Percentiles rank a stretch among this genome's conserved stretches.
Conservation (phyloP, 495 filamentous ascomycete genomes). For the Penicillium steckii region DNA sequence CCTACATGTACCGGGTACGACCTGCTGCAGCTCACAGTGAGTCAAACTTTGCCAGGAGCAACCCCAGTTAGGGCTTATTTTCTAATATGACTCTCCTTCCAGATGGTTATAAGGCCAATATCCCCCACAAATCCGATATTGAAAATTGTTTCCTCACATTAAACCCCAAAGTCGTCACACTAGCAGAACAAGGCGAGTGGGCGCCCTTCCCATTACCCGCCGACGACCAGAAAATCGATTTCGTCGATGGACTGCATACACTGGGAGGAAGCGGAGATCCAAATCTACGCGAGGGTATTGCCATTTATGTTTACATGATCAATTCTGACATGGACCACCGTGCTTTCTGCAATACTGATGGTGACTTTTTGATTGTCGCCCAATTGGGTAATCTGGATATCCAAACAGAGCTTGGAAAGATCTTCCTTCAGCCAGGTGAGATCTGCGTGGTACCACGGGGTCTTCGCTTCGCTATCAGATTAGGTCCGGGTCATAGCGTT, state of each 20-base stretch:
- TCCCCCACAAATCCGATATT: constrained; percentile 35
- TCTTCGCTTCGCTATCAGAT: constrained; percentile 30
- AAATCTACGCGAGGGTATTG: constrained; percentile 10
- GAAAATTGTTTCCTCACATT: constrained; percentile 41
- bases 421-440: constrained; percentile 43
- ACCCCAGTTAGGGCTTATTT: no score
- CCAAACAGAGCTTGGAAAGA: constrained; percentile 40
- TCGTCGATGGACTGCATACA: constrained; percentile 40
- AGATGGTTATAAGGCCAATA: constrained; percentile 36
- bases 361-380: constrained; percentile 41
- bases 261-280: constrained; percentile 35
- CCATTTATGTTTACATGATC: constrained; percentile 15
- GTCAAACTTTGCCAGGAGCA: constrained; percentile 1
- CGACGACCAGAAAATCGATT: constrained; percentile 36
- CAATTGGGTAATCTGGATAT: constrained; percentile 43
- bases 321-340: constrained; percentile 19
- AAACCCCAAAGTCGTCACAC: constrained; percentile 36
- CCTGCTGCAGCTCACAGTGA: constrained; percentile 41
- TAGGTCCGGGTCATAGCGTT: constrained; percentile 16
- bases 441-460: constrained; percentile 43
- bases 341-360: constrained; percentile 42
- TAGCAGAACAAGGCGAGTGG: constrained; percentile 42
- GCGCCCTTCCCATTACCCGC: constrained; percentile 38
- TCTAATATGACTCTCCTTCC: background rate
- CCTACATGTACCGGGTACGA: constrained; percentile 42